These are phyloP conservation scores for Vitis rotundifolia DNA, from an alignment of 164 flowering plant species.

Conservation along the genomic window DNA sequence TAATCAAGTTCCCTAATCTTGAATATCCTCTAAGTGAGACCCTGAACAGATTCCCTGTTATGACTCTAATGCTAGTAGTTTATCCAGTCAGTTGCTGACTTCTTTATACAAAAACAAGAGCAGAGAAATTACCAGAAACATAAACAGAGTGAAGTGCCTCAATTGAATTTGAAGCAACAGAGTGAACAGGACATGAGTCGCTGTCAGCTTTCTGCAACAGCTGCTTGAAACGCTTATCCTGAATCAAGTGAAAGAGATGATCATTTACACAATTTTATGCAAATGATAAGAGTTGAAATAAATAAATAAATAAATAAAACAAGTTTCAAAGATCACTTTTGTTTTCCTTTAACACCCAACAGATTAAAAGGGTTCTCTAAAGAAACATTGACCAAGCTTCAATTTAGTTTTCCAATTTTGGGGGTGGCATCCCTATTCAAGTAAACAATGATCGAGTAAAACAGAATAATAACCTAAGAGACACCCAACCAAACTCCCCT, in stretches of 20 bases:
- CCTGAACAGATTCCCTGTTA: neutral
- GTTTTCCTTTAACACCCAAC: too few species aligned
- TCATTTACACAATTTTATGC: neutral
- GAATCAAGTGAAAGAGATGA: slow-evolving; percentile 11
- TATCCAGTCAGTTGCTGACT: neutral
- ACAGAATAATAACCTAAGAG: too few species aligned
- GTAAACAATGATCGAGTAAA: too few species aligned
- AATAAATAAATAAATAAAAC: too few species aligned
- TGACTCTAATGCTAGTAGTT: neutral
- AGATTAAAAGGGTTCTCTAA: too few species aligned
- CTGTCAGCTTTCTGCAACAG: slow-evolving; percentile 68
- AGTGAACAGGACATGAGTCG: slow-evolving; percentile 42
- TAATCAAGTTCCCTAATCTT: neutral
- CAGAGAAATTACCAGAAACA: slow-evolving; percentile 48
- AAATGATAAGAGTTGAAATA: neutral
- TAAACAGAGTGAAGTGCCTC: slow-evolving; percentile 53
- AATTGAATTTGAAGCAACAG: slow-evolving; percentile 54
- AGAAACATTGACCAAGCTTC: too few species aligned
- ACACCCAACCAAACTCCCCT: too few species aligned
- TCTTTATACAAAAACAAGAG: neutral
- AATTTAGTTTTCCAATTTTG: too few species aligned
- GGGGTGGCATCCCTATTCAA: too few species aligned
- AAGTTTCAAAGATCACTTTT: too few species aligned
- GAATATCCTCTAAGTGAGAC: too few species aligned
- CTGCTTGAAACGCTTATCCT: slow-evolving; percentile 71